Evolutionary conservation across 1,284 basidiomycete genomes (phyloP).

Genomic region (Melampsora larici-populina): DNA sequence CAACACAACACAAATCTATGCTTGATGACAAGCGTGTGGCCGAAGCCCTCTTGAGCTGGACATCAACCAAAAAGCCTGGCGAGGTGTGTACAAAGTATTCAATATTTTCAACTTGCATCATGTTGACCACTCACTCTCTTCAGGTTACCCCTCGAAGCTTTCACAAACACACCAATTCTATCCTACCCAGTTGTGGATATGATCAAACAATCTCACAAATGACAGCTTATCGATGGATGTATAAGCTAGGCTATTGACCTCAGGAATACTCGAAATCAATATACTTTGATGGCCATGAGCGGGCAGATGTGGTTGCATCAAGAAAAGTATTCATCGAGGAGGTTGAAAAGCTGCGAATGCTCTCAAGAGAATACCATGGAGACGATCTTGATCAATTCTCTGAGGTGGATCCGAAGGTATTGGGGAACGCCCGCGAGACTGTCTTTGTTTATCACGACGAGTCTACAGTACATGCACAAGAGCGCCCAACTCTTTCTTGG

Average conservation of each 20-base stretch:
- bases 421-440: too few species aligned
- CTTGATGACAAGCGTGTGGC: constrained; percentile 4
- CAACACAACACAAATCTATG: not conserved
- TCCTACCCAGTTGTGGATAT: not conserved
- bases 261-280: constrained; percentile 15
- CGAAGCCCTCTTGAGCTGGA: not conserved
- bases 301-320: not conserved
- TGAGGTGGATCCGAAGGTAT: not conserved
- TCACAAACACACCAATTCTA: not conserved
- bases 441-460: constrained; percentile 14
- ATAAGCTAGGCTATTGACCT: not conserved
- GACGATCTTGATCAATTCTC: not conserved
- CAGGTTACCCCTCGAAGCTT: constrained; percentile 17
- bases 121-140: too few species aligned
- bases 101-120: not conserved
- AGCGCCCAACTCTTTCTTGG: constrained; percentile 9
- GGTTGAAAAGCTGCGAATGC: not conserved
- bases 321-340: constrained; percentile 10
- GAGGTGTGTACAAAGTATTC: not conserved
- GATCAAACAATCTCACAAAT: not conserved
- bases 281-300: constrained; percentile 24
- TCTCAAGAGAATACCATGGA: not conserved
- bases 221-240: constrained; percentile 11
- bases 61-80: constrained; percentile 10
- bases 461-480: constrained; percentile 19